A percentile compares a stretch with the other conserved stretches of the same genome.
Evolutionary conservation across 2,329 filamentous ascomycete genomes (phyloP).

Genomic region (Emergomyces africanus): DNA sequence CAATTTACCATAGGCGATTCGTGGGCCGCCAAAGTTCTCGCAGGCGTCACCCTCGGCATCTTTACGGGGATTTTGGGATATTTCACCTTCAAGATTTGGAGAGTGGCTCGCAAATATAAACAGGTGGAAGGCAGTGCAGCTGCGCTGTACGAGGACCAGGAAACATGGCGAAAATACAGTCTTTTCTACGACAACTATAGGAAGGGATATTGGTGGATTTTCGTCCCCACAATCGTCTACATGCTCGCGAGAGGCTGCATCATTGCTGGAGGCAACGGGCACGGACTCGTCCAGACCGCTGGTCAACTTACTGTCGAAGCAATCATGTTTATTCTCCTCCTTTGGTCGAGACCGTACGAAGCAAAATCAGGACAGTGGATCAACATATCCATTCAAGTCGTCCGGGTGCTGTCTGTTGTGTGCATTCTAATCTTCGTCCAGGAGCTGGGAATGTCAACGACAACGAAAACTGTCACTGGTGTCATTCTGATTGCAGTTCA

Average conservation of each 20-base stretch:
- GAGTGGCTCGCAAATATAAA: slow-evolving; percentile 61
- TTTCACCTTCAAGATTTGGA: slow-evolving; percentile 75
- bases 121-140: slow-evolving; percentile 58
- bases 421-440: slow-evolving; percentile 92
- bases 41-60: slow-evolving; percentile 62
- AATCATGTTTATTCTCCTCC: slow-evolving; percentile 61
- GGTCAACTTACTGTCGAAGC: slow-evolving; percentile 72
- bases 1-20: slow-evolving; percentile 91
- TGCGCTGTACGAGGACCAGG: slow-evolving; percentile 74
- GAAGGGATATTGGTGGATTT: slow-evolving; percentile 93
- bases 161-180: slow-evolving; percentile 88
- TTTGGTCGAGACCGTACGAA: slow-evolving; percentile 79
- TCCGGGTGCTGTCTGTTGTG: slow-evolving; percentile 74
- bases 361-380: slow-evolving; percentile 81
- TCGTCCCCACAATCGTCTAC: slow-evolving; percentile 79
- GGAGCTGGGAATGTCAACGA: slow-evolving; percentile 77
- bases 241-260: slow-evolving; percentile 80
- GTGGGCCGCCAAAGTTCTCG: slow-evolving; percentile 78
- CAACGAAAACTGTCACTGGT: slow-evolving; percentile 86
- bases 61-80: slow-evolving; percentile 74
- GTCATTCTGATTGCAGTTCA: slow-evolving; percentile 91
- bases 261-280: slow-evolving; percentile 71
- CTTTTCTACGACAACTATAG: slow-evolving; percentile 96
- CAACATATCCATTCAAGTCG: slow-evolving; percentile 82
- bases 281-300: slow-evolving; percentile 69